These are phyloP conservation scores for Seminavis robusta DNA, from an alignment of 108 stramenopile genomes.

Conservation along the genomic window DNA sequence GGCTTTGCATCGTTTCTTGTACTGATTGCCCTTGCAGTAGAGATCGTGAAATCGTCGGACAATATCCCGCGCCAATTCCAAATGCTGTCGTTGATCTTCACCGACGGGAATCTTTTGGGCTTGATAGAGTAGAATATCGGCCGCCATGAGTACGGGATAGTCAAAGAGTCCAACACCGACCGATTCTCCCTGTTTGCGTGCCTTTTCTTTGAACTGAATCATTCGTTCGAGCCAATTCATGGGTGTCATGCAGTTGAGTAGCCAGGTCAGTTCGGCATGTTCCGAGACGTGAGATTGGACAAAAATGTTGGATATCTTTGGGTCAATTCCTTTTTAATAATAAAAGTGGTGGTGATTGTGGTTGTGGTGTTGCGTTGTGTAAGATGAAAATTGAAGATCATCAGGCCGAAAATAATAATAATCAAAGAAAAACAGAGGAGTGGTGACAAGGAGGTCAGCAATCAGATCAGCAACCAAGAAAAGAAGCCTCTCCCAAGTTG, in stretches of 20 bases:
- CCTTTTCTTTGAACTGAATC: constrained; percentile 99
- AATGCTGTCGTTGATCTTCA: constrained; percentile 98
- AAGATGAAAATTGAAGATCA: no score
- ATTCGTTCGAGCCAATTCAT: constrained; percentile 99
- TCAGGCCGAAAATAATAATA: neutral
- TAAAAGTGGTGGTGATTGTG: neutral
- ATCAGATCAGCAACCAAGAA: neutral
- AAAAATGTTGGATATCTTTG: constrained; percentile 84
- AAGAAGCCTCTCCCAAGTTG: neutral
- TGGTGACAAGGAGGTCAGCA: neutral
- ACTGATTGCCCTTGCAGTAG: constrained; percentile 85
- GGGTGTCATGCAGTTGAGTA: constrained; percentile 95
- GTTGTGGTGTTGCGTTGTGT: neutral
- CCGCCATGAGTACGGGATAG: constrained; percentile 99
- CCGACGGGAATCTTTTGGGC: constrained; percentile 98
- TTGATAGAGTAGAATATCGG: constrained; percentile 98
- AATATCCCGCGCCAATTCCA: constrained; percentile 98
- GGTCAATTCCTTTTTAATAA: constrained; percentile 79
- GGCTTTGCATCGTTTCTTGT: constrained; percentile 82
- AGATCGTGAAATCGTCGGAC: constrained; percentile 93
- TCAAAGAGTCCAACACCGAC: constrained; percentile 93
- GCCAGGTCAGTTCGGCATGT: constrained; percentile 97
- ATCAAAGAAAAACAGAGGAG: neutral
- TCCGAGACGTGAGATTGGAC: constrained; percentile 95
- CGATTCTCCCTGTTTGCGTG: constrained; percentile 84